A percentile compares a stretch with the other conserved stretches of the same genome.
These are phyloP conservation scores for Backusella macrospora DNA, from an alignment of 192 early-diverging fungal genomes.

Conservation along the genomic window DNA sequence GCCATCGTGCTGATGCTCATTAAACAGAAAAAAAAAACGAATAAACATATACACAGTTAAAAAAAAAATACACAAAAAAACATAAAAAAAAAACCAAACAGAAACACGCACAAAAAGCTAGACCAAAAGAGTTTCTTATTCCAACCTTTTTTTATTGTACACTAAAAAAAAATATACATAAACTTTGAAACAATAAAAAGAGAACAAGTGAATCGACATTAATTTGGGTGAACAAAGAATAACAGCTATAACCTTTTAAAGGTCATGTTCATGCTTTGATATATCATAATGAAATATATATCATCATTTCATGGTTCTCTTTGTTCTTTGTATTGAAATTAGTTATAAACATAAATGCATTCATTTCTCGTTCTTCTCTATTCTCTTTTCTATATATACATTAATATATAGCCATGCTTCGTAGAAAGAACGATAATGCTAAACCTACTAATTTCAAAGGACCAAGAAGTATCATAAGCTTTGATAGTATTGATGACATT, in stretches of 20 bases:
- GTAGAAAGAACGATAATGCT: neutral
- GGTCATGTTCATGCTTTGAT: neutral
- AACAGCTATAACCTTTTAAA: neutral
- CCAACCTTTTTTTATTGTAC: neutral
- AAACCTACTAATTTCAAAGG: neutral
- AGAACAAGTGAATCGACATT: neutral
- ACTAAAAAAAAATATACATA: neutral
- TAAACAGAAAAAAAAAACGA: slow-evolving; percentile 43
- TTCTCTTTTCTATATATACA: neutral
- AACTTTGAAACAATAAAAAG: neutral
- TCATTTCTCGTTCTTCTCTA: neutral
- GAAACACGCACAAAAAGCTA: neutral
- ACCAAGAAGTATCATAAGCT: neutral
- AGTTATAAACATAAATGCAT: neutral
- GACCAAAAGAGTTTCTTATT: neutral
- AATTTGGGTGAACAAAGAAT: neutral
- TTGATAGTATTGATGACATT: slow-evolving; percentile 9
- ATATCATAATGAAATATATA: too few relatives aligned
- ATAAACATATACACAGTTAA: neutral
- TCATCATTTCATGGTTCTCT: neutral
- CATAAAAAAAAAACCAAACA: neutral
- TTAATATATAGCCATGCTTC: neutral
- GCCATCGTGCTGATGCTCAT: slow-evolving; percentile 71
- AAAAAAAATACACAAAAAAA: neutral
- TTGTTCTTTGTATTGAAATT: neutral